These are phyloP conservation scores for Colletotrichum tanaceti DNA, from an alignment of 2,329 filamentous ascomycete species.

Conservation along the genomic window DNA sequence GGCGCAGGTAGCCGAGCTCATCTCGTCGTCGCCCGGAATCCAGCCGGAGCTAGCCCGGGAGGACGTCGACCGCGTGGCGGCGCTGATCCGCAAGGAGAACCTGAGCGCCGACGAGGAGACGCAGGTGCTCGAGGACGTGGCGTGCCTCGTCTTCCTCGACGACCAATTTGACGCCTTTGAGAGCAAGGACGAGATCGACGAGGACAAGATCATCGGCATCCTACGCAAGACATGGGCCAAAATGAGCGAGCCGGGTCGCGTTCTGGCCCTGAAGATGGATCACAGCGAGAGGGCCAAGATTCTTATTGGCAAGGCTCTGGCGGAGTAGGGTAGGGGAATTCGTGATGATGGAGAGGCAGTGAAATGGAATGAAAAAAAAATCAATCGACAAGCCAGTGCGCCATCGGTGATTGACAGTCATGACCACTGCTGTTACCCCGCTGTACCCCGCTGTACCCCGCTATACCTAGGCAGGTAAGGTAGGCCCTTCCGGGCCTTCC, in stretches of 20 bases:
- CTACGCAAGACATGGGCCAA: conserved; percentile 81
- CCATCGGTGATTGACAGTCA: conserved; percentile 19
- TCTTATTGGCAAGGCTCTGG: conserved; percentile 72
- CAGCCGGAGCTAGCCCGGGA: conserved; percentile 55
- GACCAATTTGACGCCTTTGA: conserved; percentile 88
- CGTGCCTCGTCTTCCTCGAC: conserved; percentile 87
- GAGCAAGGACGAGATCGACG: conserved; percentile 71
- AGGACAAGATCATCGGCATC: conserved; percentile 80
- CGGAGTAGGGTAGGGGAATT: conserved; percentile 22
- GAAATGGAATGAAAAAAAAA: conserved; percentile 3
- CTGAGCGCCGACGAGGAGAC: conserved; percentile 71
- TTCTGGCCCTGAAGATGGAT: conserved; percentile 73
- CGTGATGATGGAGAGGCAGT: not conserved
- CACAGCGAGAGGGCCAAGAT: conserved; percentile 71
- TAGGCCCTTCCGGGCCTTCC: no score
- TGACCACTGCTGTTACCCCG: conserved; percentile 24
- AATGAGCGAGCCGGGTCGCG: conserved; percentile 73
- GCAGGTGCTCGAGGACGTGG: conserved; percentile 85
- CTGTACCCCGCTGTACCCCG: conserved; percentile 1
- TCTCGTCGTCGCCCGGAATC: conserved; percentile 52
- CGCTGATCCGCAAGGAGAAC: conserved; percentile 83
- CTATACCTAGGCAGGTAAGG: no score
- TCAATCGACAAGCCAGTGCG: not conserved
- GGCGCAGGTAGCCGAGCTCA: conserved; percentile 65
- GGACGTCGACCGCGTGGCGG: conserved; percentile 71